A percentile compares a stretch with the other conserved stretches of the same genome.
phyloP scores from a whole-genome alignment of 2,329 filamentous ascomycete genomes.

The Cyanodermella asteris region DNA sequence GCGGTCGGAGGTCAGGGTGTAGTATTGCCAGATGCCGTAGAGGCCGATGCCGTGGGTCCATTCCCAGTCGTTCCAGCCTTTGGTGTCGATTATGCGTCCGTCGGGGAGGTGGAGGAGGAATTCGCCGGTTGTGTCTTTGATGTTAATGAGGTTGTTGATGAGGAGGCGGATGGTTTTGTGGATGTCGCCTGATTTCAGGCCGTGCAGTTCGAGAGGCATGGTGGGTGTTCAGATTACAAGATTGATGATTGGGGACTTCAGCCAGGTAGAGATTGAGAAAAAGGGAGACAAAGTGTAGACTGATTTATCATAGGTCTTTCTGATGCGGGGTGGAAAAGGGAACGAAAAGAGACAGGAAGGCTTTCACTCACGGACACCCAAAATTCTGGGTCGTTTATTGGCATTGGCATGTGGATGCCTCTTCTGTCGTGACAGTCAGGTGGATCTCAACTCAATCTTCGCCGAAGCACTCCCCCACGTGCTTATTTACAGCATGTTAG shows the following conservation, averaged over 20 bases:
- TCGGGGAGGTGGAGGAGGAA: conserved; percentile 51
- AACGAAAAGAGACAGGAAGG: no score
- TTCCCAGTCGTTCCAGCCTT: conserved; percentile 68
- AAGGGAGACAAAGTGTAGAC: no score
- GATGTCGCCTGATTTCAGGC: conserved; percentile 23
- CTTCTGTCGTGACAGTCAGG: no score
- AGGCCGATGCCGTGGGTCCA: conserved; percentile 65
- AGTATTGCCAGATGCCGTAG: conserved; percentile 67
- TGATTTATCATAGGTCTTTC: no score
- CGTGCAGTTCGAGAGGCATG: conserved; percentile 23
- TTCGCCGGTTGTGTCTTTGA: conserved; percentile 51
- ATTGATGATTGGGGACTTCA: not conserved
- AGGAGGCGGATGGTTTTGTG: conserved; percentile 39
- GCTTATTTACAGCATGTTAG: no score
- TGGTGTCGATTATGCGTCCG: conserved; percentile 60
- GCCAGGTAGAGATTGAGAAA: no score
- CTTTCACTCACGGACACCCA: no score
- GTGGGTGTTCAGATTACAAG: conserved; percentile 4
- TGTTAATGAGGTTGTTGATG: conserved; percentile 55
- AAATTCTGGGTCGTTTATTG: no score
- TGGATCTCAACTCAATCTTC: no score
- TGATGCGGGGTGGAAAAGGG: no score
- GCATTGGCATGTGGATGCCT: no score
- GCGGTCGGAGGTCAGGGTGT: conserved; percentile 44
- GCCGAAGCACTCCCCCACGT: no score